phyloP scores from a whole-genome alignment of 768 basidiomycete species.

The Strobilomyces dryophilus region DNA sequence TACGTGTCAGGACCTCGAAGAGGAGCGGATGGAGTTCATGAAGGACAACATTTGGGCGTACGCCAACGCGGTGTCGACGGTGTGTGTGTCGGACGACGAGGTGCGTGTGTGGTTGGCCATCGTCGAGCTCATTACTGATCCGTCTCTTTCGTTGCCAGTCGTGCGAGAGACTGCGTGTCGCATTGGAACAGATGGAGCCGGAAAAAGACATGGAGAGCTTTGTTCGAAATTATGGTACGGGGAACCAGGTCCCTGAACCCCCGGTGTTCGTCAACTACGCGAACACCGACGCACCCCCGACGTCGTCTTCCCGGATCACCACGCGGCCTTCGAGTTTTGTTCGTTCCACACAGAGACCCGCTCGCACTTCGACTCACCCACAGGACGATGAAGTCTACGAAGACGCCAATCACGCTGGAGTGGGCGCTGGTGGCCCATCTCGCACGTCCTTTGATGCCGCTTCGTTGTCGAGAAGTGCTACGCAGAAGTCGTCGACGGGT shows the following conservation, averaged over 20 bases:
- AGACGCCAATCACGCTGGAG: constrained; percentile 56
- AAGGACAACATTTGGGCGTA: constrained; percentile 96
- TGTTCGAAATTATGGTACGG: constrained; percentile 85
- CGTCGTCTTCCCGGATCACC: constrained; percentile 8
- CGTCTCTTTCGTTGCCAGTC: constrained; percentile 47
- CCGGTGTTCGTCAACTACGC: constrained; percentile 84
- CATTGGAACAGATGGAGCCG: constrained; percentile 86
- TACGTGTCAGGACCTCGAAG: constrained; percentile 92
- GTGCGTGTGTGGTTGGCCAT: constrained; percentile 40
- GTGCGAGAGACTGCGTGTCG: constrained; percentile 82
- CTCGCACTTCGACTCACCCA: constrained; percentile 19
- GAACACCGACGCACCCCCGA: constrained; percentile 59
- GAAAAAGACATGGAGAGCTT: constrained; percentile 87
- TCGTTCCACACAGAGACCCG: constrained; percentile 44
- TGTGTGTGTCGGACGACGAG: constrained; percentile 95
- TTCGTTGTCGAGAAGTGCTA: constrained; percentile 29
- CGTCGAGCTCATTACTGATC: neutral
- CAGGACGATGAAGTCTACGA: constrained; percentile 45
- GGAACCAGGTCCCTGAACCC: constrained; percentile 81
- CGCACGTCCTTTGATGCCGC: constrained; percentile 32
- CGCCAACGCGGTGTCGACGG: constrained; percentile 93
- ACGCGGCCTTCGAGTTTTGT: constrained; percentile 55
- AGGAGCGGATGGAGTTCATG: constrained; percentile 89
- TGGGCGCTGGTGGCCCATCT: constrained; percentile 59
- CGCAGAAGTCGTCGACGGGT: constrained; percentile 25